Percentiles rank a stretch among this genome's conserved stretches.
These are phyloP conservation scores for Hypoxylon sp. DNA, from an alignment of 2,329 filamentous ascomycete genomes.

Conservation along the genomic window DNA sequence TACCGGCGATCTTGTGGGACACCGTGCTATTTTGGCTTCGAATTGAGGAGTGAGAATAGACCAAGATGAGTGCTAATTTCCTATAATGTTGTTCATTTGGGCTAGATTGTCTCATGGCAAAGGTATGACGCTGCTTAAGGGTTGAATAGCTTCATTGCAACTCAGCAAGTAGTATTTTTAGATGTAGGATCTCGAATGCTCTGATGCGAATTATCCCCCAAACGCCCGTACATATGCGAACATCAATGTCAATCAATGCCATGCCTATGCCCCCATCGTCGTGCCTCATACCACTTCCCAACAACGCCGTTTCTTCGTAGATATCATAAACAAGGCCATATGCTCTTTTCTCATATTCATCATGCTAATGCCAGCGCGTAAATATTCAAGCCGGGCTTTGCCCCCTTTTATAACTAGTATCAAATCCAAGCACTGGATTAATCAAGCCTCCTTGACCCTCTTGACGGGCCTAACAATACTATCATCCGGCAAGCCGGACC, in stretches of 20 bases:
- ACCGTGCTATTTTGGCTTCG: conserved; percentile 14
- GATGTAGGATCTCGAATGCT: not conserved
- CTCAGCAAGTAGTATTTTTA: not conserved
- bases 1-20: not conserved
- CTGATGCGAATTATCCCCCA: not conserved
- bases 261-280: conserved; percentile 5
- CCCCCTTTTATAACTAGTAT: not conserved
- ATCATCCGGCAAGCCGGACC: conserved; percentile 88
- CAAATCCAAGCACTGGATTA: not conserved
- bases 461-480: conserved; percentile 74
- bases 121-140: not conserved
- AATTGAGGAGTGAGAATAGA: conserved; percentile 16
- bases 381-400: not conserved
- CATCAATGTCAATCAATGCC: conserved; percentile 8
- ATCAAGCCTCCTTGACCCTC: conserved; percentile 69
- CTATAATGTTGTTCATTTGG: not conserved
- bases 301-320: not conserved
- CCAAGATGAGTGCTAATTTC: not conserved
- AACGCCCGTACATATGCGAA: conserved; percentile 7
- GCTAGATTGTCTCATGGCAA: not conserved
- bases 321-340: not conserved
- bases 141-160: not conserved
- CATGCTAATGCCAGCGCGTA: not conserved
- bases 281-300: conserved; percentile 1
- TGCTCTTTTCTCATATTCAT: not conserved